phyloP scores from a whole-genome alignment of 2,329 filamentous ascomycete species.

The Neonectria magnoliae region DNA sequence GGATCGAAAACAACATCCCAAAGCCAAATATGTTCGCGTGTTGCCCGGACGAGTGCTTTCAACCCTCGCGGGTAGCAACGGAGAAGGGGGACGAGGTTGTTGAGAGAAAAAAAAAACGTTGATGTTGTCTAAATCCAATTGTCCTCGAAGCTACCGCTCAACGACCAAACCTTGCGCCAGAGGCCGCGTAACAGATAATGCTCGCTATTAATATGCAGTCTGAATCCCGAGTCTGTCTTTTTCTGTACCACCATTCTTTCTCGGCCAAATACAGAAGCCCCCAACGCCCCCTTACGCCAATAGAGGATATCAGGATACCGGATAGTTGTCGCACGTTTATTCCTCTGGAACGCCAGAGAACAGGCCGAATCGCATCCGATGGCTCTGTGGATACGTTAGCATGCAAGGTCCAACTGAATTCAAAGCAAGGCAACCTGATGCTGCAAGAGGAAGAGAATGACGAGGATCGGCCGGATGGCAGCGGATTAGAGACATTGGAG shows the following conservation, averaged over 20 bases:
- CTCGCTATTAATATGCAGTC: constrained; percentile 49
- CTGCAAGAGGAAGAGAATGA: neutral
- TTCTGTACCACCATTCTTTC: constrained; percentile 34
- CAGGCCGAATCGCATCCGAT: constrained; percentile 79
- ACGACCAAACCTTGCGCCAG: constrained; percentile 41
- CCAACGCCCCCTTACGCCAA: constrained; percentile 41
- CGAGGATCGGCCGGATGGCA: neutral
- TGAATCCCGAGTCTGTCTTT: constrained; percentile 35
- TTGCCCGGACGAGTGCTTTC: neutral
- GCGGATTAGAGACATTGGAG: neutral
- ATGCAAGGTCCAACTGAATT: constrained; percentile 10
- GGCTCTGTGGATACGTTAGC: constrained; percentile 65
- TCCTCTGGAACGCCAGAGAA: constrained; percentile 77
- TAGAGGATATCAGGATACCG: constrained; percentile 32
- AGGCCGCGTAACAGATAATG: constrained; percentile 47
- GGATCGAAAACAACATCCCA: neutral
- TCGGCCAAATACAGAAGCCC: constrained; percentile 36
- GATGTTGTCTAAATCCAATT: constrained; percentile 45
- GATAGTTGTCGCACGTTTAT: constrained; percentile 29
- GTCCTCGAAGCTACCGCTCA: constrained; percentile 45
- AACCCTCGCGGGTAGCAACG: neutral
- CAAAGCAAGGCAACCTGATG: neutral
- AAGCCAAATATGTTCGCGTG: neutral
- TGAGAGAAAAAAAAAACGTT: constrained; percentile 33
- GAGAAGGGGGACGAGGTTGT: constrained; percentile 5